Evolutionary conservation across 2,329 filamentous ascomycete genomes (phyloP).

Genomic region (Paradendryphiella salina): DNA sequence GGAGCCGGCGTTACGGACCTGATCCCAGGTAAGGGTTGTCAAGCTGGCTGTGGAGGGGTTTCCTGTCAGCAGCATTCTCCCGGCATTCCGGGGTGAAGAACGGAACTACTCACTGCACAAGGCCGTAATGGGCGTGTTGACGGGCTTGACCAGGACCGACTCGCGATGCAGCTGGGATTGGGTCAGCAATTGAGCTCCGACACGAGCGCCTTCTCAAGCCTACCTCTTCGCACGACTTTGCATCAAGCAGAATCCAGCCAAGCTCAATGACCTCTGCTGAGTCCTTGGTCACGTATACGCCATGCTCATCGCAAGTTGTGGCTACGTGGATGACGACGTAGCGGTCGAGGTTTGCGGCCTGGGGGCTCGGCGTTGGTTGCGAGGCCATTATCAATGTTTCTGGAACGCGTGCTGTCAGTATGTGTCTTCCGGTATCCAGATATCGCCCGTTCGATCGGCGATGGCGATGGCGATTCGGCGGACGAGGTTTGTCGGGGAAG

Average conservation of each 20-base stretch:
- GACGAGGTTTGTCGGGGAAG: slow-evolving; percentile 14
- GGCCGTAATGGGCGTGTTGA: slow-evolving; percentile 98
- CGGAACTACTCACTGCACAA: slow-evolving; percentile 80
- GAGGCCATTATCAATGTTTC: slow-evolving; percentile 30
- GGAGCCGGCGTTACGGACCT: slow-evolving; percentile 94
- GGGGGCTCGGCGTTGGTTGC: slow-evolving; percentile 36
- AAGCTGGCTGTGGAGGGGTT: slow-evolving; percentile 70
- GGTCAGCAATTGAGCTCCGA: slow-evolving; percentile 11
- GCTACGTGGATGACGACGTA: slow-evolving; percentile 98
- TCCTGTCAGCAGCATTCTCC: too few species aligned
- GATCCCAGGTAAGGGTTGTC: slow-evolving; percentile 98
- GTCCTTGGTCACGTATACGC: slow-evolving; percentile 98
- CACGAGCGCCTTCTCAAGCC: slow-evolving; percentile 4
- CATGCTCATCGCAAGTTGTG: slow-evolving; percentile 98
- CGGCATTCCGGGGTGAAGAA: neutral
- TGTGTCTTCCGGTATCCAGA: slow-evolving; percentile 12
- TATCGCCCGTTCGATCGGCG: slow-evolving; percentile 5
- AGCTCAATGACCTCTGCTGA: slow-evolving; percentile 99
- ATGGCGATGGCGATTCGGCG: slow-evolving; percentile 10
- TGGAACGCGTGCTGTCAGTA: slow-evolving; percentile 3
- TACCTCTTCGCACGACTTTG: slow-evolving; percentile 90
- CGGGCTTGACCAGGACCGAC: slow-evolving; percentile 94
- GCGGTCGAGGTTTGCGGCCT: slow-evolving; percentile 69
- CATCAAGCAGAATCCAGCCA: slow-evolving; percentile 94
- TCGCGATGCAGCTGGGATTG: slow-evolving; percentile 80